Evolutionary conservation across 768 basidiomycete species (phyloP), one percentile per base, ranked within the genome.

Genomic region (Megacollybia marginata): DNA sequence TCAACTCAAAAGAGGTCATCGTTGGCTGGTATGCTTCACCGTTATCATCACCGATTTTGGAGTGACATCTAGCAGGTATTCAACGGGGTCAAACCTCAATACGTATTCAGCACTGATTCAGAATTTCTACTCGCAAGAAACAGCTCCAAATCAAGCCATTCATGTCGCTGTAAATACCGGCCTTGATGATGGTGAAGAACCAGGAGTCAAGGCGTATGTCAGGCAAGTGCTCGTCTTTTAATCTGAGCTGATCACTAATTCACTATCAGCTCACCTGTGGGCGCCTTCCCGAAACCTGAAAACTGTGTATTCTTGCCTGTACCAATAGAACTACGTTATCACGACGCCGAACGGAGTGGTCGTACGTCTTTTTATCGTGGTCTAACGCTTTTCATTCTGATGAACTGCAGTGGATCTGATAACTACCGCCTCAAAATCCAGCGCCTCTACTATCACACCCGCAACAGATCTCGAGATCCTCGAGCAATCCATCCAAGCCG

Each of bases 21-120:
- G 92, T 98, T 38, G 95, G 95, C 56, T 98, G 95, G 95, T 96
- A 60, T 53, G 83, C 74, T 5, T 11, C 32, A 33, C 54, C 36
- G 19, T 45, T 31, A 50, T 40, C 48, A 15, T 28, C 40, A 19
- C 49, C 13, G n/a, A 4, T 23, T 20, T 46, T 50, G 32, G 31
- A 40, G 48, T 50, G 28, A 33, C 59, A 28, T 28, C 23, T 6
- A 28, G 23, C 23, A 92, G 92, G 92, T 93, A 92, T 68, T 92
- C 92, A 19, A 96, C 95, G 1, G 89, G 90, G 51, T 85, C 89
- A 11, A 81, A 82, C 55, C 76, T 97, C 50, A 94, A 94, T 69
- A 91, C 90, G 7, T 94, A 92, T 70, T 94, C 94, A 23, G 92
- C 95, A 10, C 79, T 98, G 57, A 94, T 98, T 62, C 95, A 97